Conservation (phyloP, 306 rosid species). For the Ormosia emarginata region DNA sequence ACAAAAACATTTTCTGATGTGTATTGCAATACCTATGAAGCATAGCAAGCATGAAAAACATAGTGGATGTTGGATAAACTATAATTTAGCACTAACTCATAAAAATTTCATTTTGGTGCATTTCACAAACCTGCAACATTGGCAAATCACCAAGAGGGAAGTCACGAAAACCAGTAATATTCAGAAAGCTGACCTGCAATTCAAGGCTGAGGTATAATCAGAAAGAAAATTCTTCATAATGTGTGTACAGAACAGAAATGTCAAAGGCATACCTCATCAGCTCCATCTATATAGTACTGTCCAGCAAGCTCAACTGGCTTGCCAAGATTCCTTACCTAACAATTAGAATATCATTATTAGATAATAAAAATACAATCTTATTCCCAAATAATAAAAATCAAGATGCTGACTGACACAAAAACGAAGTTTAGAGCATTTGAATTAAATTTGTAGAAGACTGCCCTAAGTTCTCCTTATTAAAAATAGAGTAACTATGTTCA, state of each 20-base stretch:
- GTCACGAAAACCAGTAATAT: constrained; percentile 94
- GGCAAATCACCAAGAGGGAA: constrained; percentile 98
- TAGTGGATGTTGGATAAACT: neutral
- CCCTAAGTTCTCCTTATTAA: neutral
- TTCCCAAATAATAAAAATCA: neutral
- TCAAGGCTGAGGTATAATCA: constrained; percentile 5
- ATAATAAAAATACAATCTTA: constrained; percentile 15
- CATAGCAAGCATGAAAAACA: constrained; percentile 15
- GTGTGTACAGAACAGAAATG: neutral
- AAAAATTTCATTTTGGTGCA: neutral
- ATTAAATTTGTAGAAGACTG: neutral
- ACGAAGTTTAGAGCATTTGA: neutral
- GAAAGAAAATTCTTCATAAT: constrained; percentile 3
- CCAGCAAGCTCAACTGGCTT: constrained; percentile 97
- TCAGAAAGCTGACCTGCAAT: constrained; percentile 82
- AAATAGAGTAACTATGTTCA: too few species aligned
- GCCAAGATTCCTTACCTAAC: constrained; percentile 90
- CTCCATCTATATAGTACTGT: constrained; percentile 89
- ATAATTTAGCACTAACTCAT: neutral
- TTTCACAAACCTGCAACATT: constrained; percentile 80
- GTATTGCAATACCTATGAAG: constrained; percentile 69
- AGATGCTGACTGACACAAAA: too few species aligned
- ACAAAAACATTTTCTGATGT: constrained; percentile 95
- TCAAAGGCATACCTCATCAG: constrained; percentile 78
- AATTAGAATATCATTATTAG: constrained; percentile 18